Percentiles rank a stretch among this genome's conserved stretches.
phyloP scores from a whole-genome alignment of 2,329 filamentous ascomycete species.

The Phialophora tarda region DNA sequence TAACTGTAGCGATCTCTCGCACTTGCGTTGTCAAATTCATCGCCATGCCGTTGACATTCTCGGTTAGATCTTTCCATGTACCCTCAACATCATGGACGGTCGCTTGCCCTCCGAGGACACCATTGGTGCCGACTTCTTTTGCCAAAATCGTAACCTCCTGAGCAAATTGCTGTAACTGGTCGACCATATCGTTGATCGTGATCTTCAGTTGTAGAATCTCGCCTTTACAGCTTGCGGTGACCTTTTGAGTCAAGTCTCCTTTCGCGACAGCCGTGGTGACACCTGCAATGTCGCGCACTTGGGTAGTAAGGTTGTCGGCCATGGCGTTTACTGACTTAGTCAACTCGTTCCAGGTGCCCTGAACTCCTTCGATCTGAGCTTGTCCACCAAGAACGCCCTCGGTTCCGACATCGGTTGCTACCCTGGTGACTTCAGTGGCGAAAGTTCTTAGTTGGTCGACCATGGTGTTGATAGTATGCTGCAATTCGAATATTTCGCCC shows the following conservation, averaged over 20 bases:
- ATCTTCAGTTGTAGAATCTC: constrained; percentile 95
- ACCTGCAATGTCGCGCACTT: constrained; percentile 91
- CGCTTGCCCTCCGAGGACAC: constrained; percentile 89
- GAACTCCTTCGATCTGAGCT: constrained; percentile 80
- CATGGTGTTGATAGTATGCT: constrained; percentile 90
- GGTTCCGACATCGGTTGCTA: constrained; percentile 82
- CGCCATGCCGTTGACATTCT: constrained; percentile 97
- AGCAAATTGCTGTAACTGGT: constrained; percentile 94
- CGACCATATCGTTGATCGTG: constrained; percentile 99
- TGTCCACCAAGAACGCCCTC: constrained; percentile 83
- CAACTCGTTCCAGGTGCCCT: constrained; percentile 87
- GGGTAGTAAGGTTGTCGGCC: constrained; percentile 84
- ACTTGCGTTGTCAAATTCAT: constrained; percentile 98
- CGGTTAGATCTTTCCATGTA: constrained; percentile 94
- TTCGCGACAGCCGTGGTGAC: constrained; percentile 73
- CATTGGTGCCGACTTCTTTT: constrained; percentile 94
- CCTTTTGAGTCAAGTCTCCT: constrained; percentile 95
- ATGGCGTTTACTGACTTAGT: constrained; percentile 87
- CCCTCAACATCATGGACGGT: constrained; percentile 95
- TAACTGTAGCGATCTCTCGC: constrained; percentile 95
- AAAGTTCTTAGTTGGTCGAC: constrained; percentile 84
- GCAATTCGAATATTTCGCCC: constrained; percentile 80
- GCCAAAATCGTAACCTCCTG: constrained; percentile 96
- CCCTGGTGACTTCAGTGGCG: constrained; percentile 80
- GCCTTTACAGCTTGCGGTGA: constrained; percentile 88